Conservation (phyloP, 352 stramenopile genomes). For the Globisporangium cederbergense region DNA sequence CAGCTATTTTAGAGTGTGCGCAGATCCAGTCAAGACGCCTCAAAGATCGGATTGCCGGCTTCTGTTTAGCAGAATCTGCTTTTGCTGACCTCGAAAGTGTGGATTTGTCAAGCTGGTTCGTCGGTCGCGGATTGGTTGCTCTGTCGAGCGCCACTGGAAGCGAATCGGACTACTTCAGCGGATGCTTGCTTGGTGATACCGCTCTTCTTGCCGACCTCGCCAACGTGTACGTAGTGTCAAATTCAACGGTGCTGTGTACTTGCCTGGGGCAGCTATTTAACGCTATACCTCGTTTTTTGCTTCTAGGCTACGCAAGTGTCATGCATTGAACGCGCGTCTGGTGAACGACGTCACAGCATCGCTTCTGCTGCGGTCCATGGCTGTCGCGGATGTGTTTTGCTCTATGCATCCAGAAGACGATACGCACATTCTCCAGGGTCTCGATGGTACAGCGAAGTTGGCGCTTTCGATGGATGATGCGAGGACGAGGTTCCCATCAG, state of each 20-base stretch:
- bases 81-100: conserved; percentile 19
- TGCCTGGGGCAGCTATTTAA: background rate
- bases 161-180: conserved; percentile 17
- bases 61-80: conserved; percentile 26
- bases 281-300: background rate
- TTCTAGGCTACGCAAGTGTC: conserved; percentile 11
- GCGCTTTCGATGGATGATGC: conserved; percentile 9
- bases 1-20: conserved; percentile 25
- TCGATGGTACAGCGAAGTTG: conserved; percentile 12
- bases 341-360: conserved; percentile 8
- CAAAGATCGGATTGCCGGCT: conserved; percentile 30
- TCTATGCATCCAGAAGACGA: background rate
- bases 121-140: conserved; percentile 30
- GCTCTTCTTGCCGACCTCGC: conserved; percentile 14
- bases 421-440: background rate
- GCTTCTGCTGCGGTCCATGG: conserved; percentile 13
- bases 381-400: conserved; percentile 15
- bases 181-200: conserved; percentile 17
- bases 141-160: conserved; percentile 21
- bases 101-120: conserved; percentile 30
- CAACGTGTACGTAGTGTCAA: conserved; percentile 18
- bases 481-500: background rate
- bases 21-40: conserved; percentile 31
- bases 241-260: background rate
- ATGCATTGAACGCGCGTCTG: conserved; percentile 5